Conservation (phyloP, 306 rosid species). For the Neltuma alba region DNA sequence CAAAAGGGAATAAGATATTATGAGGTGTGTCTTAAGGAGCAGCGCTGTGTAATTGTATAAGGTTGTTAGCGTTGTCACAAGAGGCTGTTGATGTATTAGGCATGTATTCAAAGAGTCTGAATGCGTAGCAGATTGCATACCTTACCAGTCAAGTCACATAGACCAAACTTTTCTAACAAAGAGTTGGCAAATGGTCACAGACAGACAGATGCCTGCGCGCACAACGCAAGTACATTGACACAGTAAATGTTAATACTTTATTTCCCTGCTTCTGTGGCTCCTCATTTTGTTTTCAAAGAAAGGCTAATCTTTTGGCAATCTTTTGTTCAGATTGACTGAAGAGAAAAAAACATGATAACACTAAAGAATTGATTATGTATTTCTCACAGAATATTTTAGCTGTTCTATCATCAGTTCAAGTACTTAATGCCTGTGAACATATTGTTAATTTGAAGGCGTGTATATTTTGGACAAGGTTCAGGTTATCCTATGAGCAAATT, state of each 20-base stretch:
- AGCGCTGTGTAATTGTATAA: slow-evolving; percentile 19
- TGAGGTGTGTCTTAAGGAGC: not conserved
- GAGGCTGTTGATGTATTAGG: slow-evolving; percentile 29
- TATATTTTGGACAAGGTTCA: not conserved
- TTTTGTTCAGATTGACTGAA: not conserved
- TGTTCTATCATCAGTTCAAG: slow-evolving; percentile 19
- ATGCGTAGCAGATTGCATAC: slow-evolving; percentile 28
- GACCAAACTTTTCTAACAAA: not conserved
- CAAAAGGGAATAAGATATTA: not conserved
- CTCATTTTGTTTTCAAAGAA: not conserved
- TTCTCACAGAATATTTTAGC: not conserved
- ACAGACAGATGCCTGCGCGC: too few relatives aligned
- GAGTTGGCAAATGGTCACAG: not conserved
- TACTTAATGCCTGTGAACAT: not conserved
- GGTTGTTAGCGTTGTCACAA: slow-evolving; percentile 4
- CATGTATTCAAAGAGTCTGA: slow-evolving; percentile 5
- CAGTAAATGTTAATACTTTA: too few relatives aligned
- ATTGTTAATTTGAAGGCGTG: slow-evolving; percentile 13
- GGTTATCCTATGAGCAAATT: not conserved
- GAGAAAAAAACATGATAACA: not conserved
- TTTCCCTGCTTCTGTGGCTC: not conserved
- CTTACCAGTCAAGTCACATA: slow-evolving; percentile 28
- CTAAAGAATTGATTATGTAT: slow-evolving; percentile 26
- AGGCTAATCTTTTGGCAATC: not conserved
- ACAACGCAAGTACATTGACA: not conserved